Evolutionary conservation across 768 basidiomycete genomes (phyloP), one percentile per base, ranked within the genome.

Genomic region (Kwoniella botswanensis): DNA sequence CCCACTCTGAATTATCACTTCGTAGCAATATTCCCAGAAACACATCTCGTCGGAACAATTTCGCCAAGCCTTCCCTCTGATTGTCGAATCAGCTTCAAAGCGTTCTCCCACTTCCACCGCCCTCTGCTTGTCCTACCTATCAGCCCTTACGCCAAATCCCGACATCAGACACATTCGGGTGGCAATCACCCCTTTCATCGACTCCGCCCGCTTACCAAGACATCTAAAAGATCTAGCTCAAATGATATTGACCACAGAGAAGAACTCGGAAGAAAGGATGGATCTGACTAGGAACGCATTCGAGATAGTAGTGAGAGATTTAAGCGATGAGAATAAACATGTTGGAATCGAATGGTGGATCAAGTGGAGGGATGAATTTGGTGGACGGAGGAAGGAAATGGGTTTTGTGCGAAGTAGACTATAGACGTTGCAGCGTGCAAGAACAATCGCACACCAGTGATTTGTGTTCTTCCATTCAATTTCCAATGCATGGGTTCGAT

Each of bases 341-440:
- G 15, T 53, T 15, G 77, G 77, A 1, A 70, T 78, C 17, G 71
- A 68, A 4, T 78, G 77, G 77, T 78, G 77, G 77, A 24, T 53
- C 10, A 61, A 42, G 17, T 66, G 67, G 59, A 64, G 64, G 44
- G 58, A 64, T 24, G 41, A 63, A 43, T 61, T 73, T 24, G 57
- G 53, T 15, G 71, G 65, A 0, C n/a, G 41, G 6, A 13, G 42
- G 7, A 54, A 46, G 50, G 70, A 65, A 4, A 5, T 52, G 11
- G 57, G 56, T 13, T 52, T 58, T 24, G 5, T 59, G 2, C 57
- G 66, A 18, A 67, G 66, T 44, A 21, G 66, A 43, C 24, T 67
- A 43, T 67, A 59, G 29, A 12, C n/a, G n/a, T n/a, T n/a, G n/a
- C n/a, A n/a, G n/a, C n/a, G n/a, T n/a, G n/a, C n/a, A n/a, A n/a